These are phyloP conservation scores for Populus hybrid DNA, from an alignment of 441 rosid species.

Conservation along the genomic window DNA sequence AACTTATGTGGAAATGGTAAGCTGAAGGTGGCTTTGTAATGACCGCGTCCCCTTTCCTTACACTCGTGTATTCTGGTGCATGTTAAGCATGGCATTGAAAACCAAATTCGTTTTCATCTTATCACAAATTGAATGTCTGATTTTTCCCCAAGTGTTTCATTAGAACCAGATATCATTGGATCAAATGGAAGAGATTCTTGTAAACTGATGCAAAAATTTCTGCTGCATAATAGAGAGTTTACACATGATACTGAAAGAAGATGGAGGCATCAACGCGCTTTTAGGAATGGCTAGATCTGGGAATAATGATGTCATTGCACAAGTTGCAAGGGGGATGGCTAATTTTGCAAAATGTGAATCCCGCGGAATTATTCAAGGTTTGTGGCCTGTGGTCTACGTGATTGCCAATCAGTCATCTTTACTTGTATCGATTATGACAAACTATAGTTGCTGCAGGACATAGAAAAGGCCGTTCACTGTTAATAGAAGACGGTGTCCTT, in stretches of 20 bases:
- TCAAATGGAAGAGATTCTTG: background rate
- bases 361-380: conserved; percentile 75
- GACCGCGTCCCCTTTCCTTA: background rate
- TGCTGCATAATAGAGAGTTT: conserved; percentile 50
- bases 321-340: conserved; percentile 93
- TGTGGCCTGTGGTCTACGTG: background rate
- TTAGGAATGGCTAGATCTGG: conserved; percentile 57
- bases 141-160: background rate
- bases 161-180: background rate
- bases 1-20: conserved; percentile 92
- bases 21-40: conserved; percentile 13
- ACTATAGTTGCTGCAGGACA: conserved; percentile 44
- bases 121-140: too few species aligned
- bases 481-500: conserved; percentile 70
- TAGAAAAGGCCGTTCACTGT: conserved; percentile 69
- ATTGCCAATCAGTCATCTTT: background rate
- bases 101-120: too few species aligned
- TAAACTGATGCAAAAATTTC: background rate
- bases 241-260: conserved; percentile 68
- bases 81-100: background rate
- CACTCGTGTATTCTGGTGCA: background rate
- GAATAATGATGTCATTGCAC: conserved; percentile 68
- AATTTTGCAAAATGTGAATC: conserved; percentile 96
- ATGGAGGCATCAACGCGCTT: conserved; percentile 74
- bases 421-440: conserved; percentile 7